Conservation (phyloP, 768 basidiomycete species). For the Steccherinum ochraceum region DNA sequence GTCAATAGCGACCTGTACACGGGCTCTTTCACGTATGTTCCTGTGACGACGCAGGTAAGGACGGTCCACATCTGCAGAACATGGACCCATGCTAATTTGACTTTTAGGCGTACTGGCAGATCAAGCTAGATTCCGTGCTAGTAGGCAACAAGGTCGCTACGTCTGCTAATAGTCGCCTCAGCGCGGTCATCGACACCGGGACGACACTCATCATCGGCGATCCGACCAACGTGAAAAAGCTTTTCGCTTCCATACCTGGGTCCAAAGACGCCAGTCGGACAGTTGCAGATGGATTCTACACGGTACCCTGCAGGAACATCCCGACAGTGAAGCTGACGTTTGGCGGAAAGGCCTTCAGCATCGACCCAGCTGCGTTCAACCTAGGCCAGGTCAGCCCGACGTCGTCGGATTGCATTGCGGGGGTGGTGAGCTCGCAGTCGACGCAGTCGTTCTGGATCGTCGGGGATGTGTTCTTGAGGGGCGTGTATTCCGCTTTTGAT, state of each 20-base stretch:
- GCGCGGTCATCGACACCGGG: constrained; percentile 30
- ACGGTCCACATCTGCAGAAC: background rate
- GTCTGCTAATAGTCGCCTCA: constrained; percentile 9
- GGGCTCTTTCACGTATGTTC: constrained; percentile 28
- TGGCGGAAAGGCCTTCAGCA: constrained; percentile 29
- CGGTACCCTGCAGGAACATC: constrained; percentile 27
- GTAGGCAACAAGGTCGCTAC: constrained; percentile 19
- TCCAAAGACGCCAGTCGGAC: constrained; percentile 19
- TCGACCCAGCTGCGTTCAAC: constrained; percentile 33
- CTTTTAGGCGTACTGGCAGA: constrained; percentile 30
- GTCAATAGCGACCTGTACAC: constrained; percentile 29
- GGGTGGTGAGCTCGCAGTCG: constrained; percentile 19
- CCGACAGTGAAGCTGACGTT: constrained; percentile 30
- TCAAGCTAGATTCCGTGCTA: constrained; percentile 24
- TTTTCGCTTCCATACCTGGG: constrained; percentile 26
- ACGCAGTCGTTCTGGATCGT: constrained; percentile 25
- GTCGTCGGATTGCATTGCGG: constrained; percentile 30
- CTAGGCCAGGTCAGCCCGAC: constrained; percentile 29
- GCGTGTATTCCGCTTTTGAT: constrained; percentile 42
- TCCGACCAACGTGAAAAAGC: constrained; percentile 18
- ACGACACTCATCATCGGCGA: constrained; percentile 29
- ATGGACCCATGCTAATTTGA: background rate
- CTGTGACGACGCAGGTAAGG: constrained; percentile 22
- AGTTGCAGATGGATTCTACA: constrained; percentile 26
- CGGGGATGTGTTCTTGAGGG: constrained; percentile 36